phyloP scores from a whole-genome alignment of 495 filamentous ascomycete genomes.

The Daldinia vernicosa region DNA sequence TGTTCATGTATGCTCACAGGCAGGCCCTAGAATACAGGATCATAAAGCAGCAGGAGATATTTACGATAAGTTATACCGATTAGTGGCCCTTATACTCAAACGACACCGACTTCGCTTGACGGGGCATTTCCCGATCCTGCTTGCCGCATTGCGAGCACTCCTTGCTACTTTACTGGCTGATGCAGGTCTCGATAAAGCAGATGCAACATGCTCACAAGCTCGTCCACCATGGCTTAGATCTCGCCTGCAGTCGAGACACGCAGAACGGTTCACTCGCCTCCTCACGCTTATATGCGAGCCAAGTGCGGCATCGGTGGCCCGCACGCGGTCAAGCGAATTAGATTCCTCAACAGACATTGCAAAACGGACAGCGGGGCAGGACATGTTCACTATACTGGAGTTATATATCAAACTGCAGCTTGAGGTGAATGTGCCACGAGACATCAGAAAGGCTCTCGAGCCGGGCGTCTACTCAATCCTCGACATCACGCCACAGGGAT shows the following conservation, averaged over 20 bases:
- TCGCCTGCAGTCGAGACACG: constrained; percentile 59
- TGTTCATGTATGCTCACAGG: constrained; percentile 59
- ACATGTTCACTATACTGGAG: constrained; percentile 76
- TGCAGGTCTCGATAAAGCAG: constrained; percentile 16
- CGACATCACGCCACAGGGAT: constrained; percentile 71
- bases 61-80: constrained; percentile 68
- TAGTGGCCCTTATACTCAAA: constrained; percentile 67
- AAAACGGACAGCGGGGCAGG: constrained; percentile 76
- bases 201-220: constrained; percentile 39
- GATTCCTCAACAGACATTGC: constrained; percentile 81
- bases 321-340: constrained; percentile 59
- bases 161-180: constrained; percentile 38
- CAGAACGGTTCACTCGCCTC: constrained; percentile 71
- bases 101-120: constrained; percentile 57
- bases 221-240: constrained; percentile 42
- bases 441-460: constrained; percentile 73
- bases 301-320: constrained; percentile 73
- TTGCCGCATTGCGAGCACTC: constrained; percentile 40
- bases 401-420: constrained; percentile 76
- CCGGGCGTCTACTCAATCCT: constrained; percentile 77
- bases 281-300: constrained; percentile 83
- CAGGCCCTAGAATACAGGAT: constrained; percentile 43
- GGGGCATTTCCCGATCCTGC: constrained; percentile 50
- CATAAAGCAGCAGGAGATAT: constrained; percentile 58
- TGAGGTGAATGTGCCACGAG: constrained; percentile 53